Evolutionary conservation across 306 rosid species (phyloP).

Genomic region (Prunus mongolica): DNA sequence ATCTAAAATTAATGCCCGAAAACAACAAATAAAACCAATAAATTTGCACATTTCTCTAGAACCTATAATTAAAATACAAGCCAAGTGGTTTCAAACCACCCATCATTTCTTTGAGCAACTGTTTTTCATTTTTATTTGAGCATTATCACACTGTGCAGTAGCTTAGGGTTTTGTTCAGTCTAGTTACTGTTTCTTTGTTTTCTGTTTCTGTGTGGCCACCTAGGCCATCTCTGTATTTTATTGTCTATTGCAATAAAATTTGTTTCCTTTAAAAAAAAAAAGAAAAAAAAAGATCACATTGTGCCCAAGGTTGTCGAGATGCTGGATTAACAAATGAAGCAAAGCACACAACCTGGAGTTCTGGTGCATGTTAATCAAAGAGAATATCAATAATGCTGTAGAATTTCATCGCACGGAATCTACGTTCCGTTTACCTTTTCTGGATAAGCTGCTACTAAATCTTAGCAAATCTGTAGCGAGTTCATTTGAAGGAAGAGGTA

Average conservation of each 20-base stretch:
- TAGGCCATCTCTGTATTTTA: too few species aligned
- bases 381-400: constrained; percentile 19
- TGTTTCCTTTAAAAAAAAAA: not conserved
- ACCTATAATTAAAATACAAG: too few species aligned
- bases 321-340: constrained; percentile 30
- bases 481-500: not conserved
- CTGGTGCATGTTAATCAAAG: constrained; percentile 19
- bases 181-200: too few species aligned
- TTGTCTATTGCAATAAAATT: too few species aligned
- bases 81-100: too few species aligned
- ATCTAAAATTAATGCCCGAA: not conserved
- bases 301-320: constrained; percentile 32
- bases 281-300: not conserved
- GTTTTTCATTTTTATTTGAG: too few species aligned
- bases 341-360: constrained; percentile 19
- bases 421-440: constrained; percentile 19
- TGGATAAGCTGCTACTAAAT: constrained; percentile 26
- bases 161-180: too few species aligned
- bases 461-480: constrained; percentile 14
- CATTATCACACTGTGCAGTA: too few species aligned
- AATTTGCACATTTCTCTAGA: not conserved
- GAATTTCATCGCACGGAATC: constrained; percentile 18
- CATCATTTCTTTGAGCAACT: too few species aligned
- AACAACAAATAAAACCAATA: not conserved
- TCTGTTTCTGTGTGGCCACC: too few species aligned